Evolutionary conservation across 768 basidiomycete species (phyloP), one percentile per base, ranked within the genome.

Genomic region (Mycena kentingensis): DNA sequence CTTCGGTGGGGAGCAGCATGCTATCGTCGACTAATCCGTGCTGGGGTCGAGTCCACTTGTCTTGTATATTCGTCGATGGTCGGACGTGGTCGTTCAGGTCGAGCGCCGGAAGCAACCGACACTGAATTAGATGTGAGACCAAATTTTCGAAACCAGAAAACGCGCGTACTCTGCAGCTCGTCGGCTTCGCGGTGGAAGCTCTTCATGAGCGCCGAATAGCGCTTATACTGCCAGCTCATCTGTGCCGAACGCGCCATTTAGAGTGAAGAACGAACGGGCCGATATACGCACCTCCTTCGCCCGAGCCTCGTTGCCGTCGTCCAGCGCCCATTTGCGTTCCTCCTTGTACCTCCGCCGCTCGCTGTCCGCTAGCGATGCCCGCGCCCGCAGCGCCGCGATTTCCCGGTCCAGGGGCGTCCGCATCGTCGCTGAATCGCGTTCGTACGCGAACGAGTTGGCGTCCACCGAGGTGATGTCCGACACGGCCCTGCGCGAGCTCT

Each of bases 241-340:
- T 93, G 85, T 24, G 77, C 73, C 18, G 31, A 5, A 4, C n/a
- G 15, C 19, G 19, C 19, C 18, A 27, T 42, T 36, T 27, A 18
- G n/a, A 46, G 4, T 19, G 18, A 29, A 22, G 10, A 10, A 39
- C 11, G 18, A 16, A 36, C n/a, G 31, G 18, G 36, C n/a, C n/a
- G 36, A 19, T 18, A 2, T 39, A 11, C 58, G 22, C 51, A 55
- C 58, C 58, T 60, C 58, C 41, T 60, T 60, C 26, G 90, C 90
- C 39, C 89, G 80, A 8, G 88, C 83, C 37, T 73, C 54, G 64
- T 93, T 90, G 0, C 89, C 89, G 65, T 87, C 84, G 18, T 87
- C 87, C 32, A 85, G 65, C 1, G 91, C 91, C 91, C 91, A 93
- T 66, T 91, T 90, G 58, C 83, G 78, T 69, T 93, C 91, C 69